Evolutionary conservation across 192 early-diverging fungal genomes (phyloP), one percentile per base, ranked within the genome.

Genomic region (Spizellomyces sp.): DNA sequence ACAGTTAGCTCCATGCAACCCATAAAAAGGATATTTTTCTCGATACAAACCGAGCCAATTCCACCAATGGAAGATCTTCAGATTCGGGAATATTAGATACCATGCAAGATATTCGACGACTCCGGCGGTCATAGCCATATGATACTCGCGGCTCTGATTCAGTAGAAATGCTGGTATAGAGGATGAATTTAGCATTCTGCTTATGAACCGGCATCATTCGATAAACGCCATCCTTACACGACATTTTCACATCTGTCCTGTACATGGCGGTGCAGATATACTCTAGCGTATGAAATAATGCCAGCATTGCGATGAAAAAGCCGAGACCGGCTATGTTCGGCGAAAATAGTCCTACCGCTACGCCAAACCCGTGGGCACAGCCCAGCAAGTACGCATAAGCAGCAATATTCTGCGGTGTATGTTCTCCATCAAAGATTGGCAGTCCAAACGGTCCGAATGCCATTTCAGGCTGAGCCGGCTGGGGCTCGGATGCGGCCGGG

Each of bases 231-330:
- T 54, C 50, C 84, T 81, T 86, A 92, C 92, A 88, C 42, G 90
- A 88, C 60, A 94, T 79, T 12, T 78, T 83, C 36, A 94, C 84
- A 42, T 85, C 79, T 7, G 84, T 76, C 61, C 93, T 89, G 70
- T 91, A 93, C 68, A 95, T 79, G 6, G 94, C 95, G 15, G 94
- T 95, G 8, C 87, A 80, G 17, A 95, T 61, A 69, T 98, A 98
- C 77, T 98, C 96, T 21, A 93, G 76, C 21, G 88, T 78, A 73
- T 98, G 96, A 73, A 96, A 98, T 9, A 89, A 50, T 4, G 88
- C 82, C 3, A 96, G 77, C 4, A 84, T 71, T 3, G 79, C 77
- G 14, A 94, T 58, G 70, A 88, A 95, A 45, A 91, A 48, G 55
- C 92, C 92, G 52, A 94, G 70, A 60, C 84, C 75, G 70, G 77